Evolutionary conservation across 768 basidiomycete genomes (phyloP).

Genomic region (Pleurotus tuoliensis): DNA sequence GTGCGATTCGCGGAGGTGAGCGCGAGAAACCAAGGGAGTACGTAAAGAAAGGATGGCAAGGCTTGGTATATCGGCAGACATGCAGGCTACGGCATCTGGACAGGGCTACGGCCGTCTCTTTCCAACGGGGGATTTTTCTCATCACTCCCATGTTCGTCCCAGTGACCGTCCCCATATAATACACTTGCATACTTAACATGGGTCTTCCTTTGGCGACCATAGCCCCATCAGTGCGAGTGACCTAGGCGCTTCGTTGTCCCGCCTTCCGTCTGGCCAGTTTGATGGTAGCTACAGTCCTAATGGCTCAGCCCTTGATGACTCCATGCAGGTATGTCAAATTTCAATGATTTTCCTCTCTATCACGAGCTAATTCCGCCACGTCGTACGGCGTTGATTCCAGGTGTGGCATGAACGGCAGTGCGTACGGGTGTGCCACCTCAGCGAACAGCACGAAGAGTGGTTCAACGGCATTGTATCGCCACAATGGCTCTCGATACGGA

Average conservation of each 20-base stretch:
- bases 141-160: conserved; percentile 11
- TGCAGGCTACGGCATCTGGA: too few species aligned
- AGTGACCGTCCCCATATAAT: conserved; percentile 42
- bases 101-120: too few species aligned
- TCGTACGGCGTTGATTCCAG: conserved; percentile 59
- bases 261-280: conserved; percentile 57
- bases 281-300: conserved; percentile 55
- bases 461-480: conserved; percentile 74
- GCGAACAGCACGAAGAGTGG: conserved; percentile 40
- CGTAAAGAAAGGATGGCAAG: too few species aligned
- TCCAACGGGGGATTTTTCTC: too few species aligned
- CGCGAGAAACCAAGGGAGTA: too few species aligned
- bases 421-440: conserved; percentile 44
- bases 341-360: conserved; percentile 9
- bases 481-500: conserved; percentile 75
- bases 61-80: too few species aligned
- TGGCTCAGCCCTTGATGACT: conserved; percentile 49
- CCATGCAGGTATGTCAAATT: conserved; percentile 39
- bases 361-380: conserved; percentile 20
- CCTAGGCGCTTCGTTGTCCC: conserved; percentile 69
- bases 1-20: conserved; percentile 54
- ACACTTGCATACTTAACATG: conserved; percentile 35
- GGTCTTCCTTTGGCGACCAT: conserved; percentile 46
- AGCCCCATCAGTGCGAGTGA: conserved; percentile 44
- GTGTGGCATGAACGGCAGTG: conserved; percentile 42